Base-by-base conservation (phyloP, 345 rosid species). In the Lenwebbia sp. region DNA sequence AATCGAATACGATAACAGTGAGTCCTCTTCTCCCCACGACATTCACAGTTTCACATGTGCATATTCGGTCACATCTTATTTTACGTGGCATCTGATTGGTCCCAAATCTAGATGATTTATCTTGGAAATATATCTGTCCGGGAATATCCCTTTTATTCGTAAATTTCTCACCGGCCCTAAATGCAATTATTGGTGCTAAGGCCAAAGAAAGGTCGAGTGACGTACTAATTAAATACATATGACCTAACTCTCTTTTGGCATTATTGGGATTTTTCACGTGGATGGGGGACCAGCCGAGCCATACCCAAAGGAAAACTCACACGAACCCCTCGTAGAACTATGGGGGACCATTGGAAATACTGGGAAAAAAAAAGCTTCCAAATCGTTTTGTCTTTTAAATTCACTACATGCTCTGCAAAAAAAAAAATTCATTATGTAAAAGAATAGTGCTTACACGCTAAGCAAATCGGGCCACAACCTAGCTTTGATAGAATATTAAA, bases 391-490 rank as follows among this genome's bases (percentile, higher is more conserved):
- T 33, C 78, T 33, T 65, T 2, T 10, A 5, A 0, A 33, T 65
- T 17, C 44, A 17, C 44, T 65, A 14, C 75, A 62, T 3, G 75
- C 5, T 81, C 50, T 10, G 51, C 75, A 5, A 62, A 1, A 30
- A 6, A 22, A 25, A 62, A 23, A 0, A 47, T 30, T 62, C 7
- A 44, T 5, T 49, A 12, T 6, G 13, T 12, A 44, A 44, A 0
- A 81, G 3, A 44, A 14, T 12, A 81, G 12, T 81, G 76, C 76
- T 65, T 65, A 17, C 22, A 14, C 40, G 0, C 33, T 6, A 60
- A 60, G 22, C 21, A 4, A 60, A 28, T 28, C 0, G 1, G 1
- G 74, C 21, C 0, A 60, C 0, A 0, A 33, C 19, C 40, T 0
- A 0, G 0, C 19, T 60, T 0, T 0, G 1, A 58, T 13, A n/a